These are phyloP conservation scores for Sporothrix luriei DNA, from an alignment of 2,329 filamentous ascomycete genomes.

Conservation along the genomic window DNA sequence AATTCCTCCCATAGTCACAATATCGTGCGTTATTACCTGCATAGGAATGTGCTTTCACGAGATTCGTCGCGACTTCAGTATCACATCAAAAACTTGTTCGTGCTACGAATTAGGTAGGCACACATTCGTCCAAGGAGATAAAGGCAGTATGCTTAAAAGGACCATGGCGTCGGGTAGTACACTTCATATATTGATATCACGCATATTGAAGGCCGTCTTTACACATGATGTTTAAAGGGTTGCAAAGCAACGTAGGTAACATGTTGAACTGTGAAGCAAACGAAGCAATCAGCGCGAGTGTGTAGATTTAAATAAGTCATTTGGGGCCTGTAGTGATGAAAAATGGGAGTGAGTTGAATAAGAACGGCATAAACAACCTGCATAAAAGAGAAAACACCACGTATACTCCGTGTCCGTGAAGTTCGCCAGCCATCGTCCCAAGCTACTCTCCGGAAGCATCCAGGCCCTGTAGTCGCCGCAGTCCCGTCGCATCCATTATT, in stretches of 20 bases:
- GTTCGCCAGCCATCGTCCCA: neutral
- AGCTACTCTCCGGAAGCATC: neutral
- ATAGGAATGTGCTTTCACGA: neutral
- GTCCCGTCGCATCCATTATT: conserved; percentile 5
- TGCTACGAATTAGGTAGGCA: no score
- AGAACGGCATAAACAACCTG: neutral
- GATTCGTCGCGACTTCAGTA: neutral
- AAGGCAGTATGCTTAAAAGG: neutral
- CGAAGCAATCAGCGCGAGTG: neutral
- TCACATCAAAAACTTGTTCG: neutral
- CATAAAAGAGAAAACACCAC: neutral
- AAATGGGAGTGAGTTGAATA: neutral
- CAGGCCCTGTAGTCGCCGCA: neutral
- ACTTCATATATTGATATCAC: neutral
- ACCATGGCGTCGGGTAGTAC: neutral
- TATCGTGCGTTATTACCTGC: neutral
- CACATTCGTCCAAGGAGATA: no score
- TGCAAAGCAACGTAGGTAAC: neutral
- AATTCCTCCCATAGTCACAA: neutral
- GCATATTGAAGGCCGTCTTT: neutral
- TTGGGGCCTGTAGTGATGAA: neutral
- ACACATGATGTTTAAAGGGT: neutral
- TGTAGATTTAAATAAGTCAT: neutral
- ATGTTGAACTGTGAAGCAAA: neutral
- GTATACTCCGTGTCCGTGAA: neutral